These are phyloP conservation scores for Rosa chinensis DNA, from an alignment of 306 rosid genomes.

Conservation along the genomic window DNA sequence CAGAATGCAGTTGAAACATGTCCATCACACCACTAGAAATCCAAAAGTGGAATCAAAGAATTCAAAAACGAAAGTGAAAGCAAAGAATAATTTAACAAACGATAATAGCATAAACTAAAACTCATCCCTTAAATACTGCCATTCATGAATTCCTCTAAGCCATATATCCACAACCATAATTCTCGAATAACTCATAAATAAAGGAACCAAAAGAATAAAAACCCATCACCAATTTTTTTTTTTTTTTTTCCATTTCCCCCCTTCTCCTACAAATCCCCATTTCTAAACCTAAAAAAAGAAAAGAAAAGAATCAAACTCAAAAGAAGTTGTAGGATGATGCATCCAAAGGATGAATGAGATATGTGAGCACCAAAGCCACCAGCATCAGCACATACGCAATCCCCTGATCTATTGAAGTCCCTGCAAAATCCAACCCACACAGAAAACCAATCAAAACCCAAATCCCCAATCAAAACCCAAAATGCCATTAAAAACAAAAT, in stretches of 20 bases:
- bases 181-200: not conserved
- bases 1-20: not conserved
- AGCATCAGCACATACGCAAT: constrained; percentile 79
- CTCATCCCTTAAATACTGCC: not conserved
- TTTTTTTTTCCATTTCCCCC: not conserved
- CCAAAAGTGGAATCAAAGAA: not conserved
- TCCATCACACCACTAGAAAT: not conserved
- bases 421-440: constrained; percentile 25
- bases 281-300: not conserved
- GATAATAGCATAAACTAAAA: not conserved
- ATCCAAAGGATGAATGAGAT: constrained; percentile 76
- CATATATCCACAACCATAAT: constrained; percentile 15
- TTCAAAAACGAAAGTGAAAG: not conserved
- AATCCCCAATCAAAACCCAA: not conserved
- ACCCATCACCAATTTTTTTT: not conserved
- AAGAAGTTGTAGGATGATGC: constrained; percentile 47
- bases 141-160: not conserved
- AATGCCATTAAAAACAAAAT: not conserved
- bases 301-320: constrained; percentile 1
- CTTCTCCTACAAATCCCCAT: not conserved
- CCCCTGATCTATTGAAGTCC: constrained; percentile 81
- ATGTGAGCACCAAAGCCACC: constrained; percentile 72
- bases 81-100: not conserved
- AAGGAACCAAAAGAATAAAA: not conserved
- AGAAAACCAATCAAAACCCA: not conserved